Conservation (phyloP, 257 asterid species). For the Solanum sejunctum region DNA sequence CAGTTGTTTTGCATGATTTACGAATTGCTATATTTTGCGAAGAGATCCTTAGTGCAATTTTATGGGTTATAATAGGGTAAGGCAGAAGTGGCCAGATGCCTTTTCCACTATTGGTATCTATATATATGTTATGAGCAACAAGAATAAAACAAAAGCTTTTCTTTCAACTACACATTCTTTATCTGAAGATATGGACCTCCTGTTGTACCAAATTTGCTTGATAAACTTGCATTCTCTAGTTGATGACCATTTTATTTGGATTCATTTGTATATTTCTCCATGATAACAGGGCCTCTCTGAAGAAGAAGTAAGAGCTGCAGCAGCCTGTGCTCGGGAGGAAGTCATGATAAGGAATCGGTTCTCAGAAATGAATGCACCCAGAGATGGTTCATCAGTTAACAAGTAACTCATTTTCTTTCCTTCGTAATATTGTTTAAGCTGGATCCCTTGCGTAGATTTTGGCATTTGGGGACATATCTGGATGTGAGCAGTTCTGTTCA, state of each 20-base stretch:
- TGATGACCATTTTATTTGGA: neutral
- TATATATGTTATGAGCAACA: neutral
- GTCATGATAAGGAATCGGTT: conserved; percentile 94
- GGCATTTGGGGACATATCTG: neutral
- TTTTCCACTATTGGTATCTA: neutral
- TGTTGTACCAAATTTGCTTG: neutral
- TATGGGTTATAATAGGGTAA: neutral
- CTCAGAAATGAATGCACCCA: conserved; percentile 98
- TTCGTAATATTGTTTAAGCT: neutral
- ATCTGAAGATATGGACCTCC: neutral
- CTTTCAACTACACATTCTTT: neutral
- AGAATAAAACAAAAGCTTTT: neutral
- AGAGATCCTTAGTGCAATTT: neutral
- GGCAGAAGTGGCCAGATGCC: neutral
- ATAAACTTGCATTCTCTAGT: neutral
- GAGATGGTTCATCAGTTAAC: conserved; percentile 77
- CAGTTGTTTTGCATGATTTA: neutral
- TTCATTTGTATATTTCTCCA: conserved; percentile 3
- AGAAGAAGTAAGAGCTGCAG: conserved; percentile 97
- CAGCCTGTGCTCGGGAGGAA: conserved; percentile 98
- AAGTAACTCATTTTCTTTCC: conserved; percentile 37
- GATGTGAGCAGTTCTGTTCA: neutral
- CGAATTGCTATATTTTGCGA: neutral
- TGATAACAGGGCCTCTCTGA: conserved; percentile 84
- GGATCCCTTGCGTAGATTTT: neutral